A percentile compares a stretch with the other conserved stretches of the same genome.
These are phyloP conservation scores for Suhomyces sp. DNA, from an alignment of 805 yeast genomes.

Conservation along the genomic window DNA sequence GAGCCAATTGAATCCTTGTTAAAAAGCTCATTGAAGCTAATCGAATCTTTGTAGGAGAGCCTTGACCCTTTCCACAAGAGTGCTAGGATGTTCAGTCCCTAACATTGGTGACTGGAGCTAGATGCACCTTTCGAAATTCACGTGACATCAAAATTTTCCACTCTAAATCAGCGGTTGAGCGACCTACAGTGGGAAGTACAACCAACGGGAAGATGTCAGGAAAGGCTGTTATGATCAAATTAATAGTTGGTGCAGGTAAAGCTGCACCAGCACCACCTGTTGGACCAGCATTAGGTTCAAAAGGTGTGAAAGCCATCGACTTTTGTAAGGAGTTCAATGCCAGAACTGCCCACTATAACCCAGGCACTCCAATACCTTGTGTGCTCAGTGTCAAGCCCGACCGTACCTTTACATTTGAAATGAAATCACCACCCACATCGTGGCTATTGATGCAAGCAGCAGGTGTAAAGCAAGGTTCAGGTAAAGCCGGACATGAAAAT, in stretches of 20 bases:
- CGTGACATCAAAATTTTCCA: conserved; percentile 4
- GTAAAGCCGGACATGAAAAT: conserved; percentile 54
- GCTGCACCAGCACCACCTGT: conserved; percentile 99
- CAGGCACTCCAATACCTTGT: conserved; percentile 90
- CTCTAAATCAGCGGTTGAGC: not conserved
- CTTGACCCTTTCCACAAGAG: too few species aligned
- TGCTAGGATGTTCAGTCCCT: too few species aligned
- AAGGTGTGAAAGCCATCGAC: conserved; percentile 97
- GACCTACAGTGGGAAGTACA: not conserved
- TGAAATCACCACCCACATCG: conserved; percentile 89
- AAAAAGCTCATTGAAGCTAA: too few species aligned
- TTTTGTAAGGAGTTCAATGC: conserved; percentile 98
- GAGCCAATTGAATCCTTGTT: not conserved
- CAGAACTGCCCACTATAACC: conserved; percentile 80
- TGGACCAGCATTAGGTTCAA: conserved; percentile 97
- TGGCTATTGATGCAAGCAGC: conserved; percentile 83
- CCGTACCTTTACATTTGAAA: conserved; percentile 78
- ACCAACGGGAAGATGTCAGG: conserved; percentile 24
- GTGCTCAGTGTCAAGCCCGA: conserved; percentile 87
- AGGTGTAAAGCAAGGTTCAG: conserved; percentile 75
- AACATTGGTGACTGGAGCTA: too few species aligned
- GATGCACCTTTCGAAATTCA: not conserved
- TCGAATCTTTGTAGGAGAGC: not conserved
- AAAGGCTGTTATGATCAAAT: conserved; percentile 73
- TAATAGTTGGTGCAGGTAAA: conserved; percentile 94